Conservation (phyloP, 2,329 filamentous ascomycete genomes). For the Neofusicoccum umdonicola region DNA sequence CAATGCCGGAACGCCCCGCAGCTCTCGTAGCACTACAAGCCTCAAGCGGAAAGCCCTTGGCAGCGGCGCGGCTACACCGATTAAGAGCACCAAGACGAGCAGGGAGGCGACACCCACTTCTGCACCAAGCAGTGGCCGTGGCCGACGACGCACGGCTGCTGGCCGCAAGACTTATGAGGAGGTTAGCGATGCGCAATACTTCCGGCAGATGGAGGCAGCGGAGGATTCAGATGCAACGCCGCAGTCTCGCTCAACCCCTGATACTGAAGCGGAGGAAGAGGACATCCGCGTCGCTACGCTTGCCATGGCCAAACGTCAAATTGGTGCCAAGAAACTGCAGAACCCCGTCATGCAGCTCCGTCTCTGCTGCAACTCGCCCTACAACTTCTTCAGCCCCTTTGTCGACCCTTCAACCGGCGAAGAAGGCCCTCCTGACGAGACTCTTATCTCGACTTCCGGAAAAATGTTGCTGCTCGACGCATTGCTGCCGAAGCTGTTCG, state of each 20-base stretch:
- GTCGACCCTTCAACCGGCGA: slow-evolving; percentile 44
- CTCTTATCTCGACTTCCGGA: slow-evolving; percentile 79
- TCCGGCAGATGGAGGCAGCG: slow-evolving; percentile 64
- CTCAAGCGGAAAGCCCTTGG: slow-evolving; percentile 55
- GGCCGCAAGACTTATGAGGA: slow-evolving; percentile 58
- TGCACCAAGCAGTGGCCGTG: slow-evolving; percentile 54
- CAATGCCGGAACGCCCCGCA: slow-evolving; percentile 49
- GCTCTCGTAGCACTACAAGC: slow-evolving; percentile 42
- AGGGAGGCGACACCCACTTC: slow-evolving; percentile 69
- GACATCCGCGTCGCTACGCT: slow-evolving; percentile 65
- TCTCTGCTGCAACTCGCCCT: slow-evolving; percentile 86
- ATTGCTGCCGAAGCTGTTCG: slow-evolving; percentile 72
- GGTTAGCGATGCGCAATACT: slow-evolving; percentile 81
- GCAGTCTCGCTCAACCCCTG: slow-evolving; percentile 32
- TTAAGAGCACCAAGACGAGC: slow-evolving; percentile 74
- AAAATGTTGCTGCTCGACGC: slow-evolving; percentile 95
- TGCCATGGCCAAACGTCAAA: slow-evolving; percentile 79
- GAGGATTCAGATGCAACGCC: slow-evolving; percentile 40
- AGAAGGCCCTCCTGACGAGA: slow-evolving; percentile 64
- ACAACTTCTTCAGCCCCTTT: slow-evolving; percentile 96
- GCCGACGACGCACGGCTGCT: slow-evolving; percentile 42
- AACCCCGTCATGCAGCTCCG: slow-evolving; percentile 92
- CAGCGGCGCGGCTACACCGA: slow-evolving; percentile 47
- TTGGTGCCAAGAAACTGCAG: slow-evolving; percentile 86
- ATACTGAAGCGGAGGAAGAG: slow-evolving; percentile 57